Evolutionary conservation across 2,329 filamentous ascomycete species (phyloP).

Genomic region (Fusarium pseudograminearum): DNA sequence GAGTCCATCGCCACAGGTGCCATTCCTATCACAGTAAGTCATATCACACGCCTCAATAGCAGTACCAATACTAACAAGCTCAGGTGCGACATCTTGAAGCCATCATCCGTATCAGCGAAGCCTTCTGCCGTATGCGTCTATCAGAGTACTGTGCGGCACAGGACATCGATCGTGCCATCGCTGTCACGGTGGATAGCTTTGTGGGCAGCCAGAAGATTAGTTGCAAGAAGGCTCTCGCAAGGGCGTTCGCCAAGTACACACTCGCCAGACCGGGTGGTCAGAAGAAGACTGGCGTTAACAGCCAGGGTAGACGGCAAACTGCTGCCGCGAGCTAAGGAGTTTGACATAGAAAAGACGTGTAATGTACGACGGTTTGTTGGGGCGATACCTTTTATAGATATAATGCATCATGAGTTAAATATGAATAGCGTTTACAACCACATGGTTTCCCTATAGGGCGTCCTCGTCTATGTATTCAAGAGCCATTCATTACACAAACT

Average conservation of each 20-base stretch:
- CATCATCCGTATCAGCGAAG: slow-evolving; percentile 93
- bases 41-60: neutral
- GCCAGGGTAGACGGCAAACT: slow-evolving; percentile 47
- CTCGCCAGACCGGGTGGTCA: slow-evolving; percentile 62
- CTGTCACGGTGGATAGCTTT: slow-evolving; percentile 95
- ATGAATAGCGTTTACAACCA: neutral
- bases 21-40: slow-evolving; percentile 94
- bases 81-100: slow-evolving; percentile 97
- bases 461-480: neutral
- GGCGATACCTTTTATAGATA: slow-evolving; percentile 29
- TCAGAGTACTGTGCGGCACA: slow-evolving; percentile 91
- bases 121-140: slow-evolving; percentile 98
- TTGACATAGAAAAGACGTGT: neutral
- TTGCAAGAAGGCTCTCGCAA: slow-evolving; percentile 93
- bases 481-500: neutral
- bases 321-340: slow-evolving; percentile 47
- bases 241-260: slow-evolving; percentile 96
- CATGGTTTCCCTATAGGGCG: too few species aligned
- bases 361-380: slow-evolving; percentile 3
- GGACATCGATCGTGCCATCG: slow-evolving; percentile 97
- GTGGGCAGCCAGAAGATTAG: slow-evolving; percentile 96
- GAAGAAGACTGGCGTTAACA: slow-evolving; percentile 41
- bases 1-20: slow-evolving; percentile 94
- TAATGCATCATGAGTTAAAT: slow-evolving; percentile 34
- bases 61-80: slow-evolving; percentile 22